A percentile compares a stretch with the other conserved stretches of the same genome.
phyloP scores from a whole-genome alignment of 2,329 filamentous ascomycete genomes.

The Dactylonectria estremocensis region DNA sequence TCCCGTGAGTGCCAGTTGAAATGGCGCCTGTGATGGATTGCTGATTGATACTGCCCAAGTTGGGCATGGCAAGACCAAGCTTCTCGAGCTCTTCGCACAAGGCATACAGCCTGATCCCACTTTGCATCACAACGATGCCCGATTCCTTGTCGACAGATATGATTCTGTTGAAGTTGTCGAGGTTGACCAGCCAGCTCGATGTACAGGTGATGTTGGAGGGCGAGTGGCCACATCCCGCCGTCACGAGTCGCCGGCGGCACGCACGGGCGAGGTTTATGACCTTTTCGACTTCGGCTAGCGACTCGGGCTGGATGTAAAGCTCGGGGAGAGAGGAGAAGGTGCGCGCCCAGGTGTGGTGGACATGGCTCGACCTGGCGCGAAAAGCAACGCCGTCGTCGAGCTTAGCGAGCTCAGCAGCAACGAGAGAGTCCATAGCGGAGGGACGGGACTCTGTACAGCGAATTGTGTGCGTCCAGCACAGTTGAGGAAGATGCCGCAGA shows the following conservation, averaged over 20 bases:
- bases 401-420: conserved; percentile 52
- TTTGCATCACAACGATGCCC: conserved; percentile 82
- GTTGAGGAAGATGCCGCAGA: neutral
- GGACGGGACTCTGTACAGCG: neutral
- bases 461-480: neutral
- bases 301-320: conserved; percentile 89
- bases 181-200: conserved; percentile 93
- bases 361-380: conserved; percentile 78
- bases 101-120: conserved; percentile 86
- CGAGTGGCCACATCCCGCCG: conserved; percentile 92
- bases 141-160: conserved; percentile 77
- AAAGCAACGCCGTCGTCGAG: conserved; percentile 73
- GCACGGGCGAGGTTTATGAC: conserved; percentile 83
- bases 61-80: conserved; percentile 87
- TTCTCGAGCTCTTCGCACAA: conserved; percentile 82
- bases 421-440: conserved; percentile 56
- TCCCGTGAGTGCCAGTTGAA: conserved; percentile 93
- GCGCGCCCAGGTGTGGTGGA: conserved; percentile 94
- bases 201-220: conserved; percentile 94
- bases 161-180: conserved; percentile 85
- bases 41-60: conserved; percentile 93
- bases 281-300: conserved; percentile 86
- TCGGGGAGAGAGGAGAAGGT: conserved; percentile 93
- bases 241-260: conserved; percentile 86
- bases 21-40: conserved; percentile 96